These are phyloP conservation scores for Penicillium cosmopolitanum DNA, from an alignment of 495 filamentous ascomycete genomes.

Conservation along the genomic window DNA sequence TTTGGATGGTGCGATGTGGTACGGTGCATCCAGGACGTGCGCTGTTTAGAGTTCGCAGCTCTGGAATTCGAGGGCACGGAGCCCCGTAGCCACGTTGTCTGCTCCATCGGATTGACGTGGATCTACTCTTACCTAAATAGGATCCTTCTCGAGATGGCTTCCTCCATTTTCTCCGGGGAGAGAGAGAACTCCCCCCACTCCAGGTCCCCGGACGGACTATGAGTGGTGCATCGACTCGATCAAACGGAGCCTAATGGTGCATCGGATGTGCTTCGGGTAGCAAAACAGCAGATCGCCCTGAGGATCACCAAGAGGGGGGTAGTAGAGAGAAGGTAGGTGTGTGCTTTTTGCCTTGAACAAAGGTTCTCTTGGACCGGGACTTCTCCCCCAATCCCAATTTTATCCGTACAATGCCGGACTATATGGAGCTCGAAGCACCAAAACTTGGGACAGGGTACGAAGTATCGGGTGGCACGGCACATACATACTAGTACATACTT, in stretches of 20 bases:
- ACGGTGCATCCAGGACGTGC: not conserved
- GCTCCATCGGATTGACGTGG: slow-evolving; percentile 8
- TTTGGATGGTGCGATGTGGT: not conserved
- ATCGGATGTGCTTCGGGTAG: slow-evolving; percentile 18
- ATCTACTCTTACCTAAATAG: slow-evolving; percentile 2
- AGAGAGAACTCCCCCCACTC: slow-evolving; percentile 9
- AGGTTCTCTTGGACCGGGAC: slow-evolving; percentile 12
- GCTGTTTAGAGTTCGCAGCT: slow-evolving; percentile 4
- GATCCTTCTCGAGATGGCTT: not conserved
- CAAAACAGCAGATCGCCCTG: slow-evolving; percentile 16
- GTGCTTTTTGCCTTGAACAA: not conserved
- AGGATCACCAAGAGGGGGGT: slow-evolving; percentile 10
- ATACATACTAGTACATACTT: not conserved
- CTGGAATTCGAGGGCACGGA: slow-evolving; percentile 5
- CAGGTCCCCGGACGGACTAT: not conserved
- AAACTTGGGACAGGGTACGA: too few relatives aligned
- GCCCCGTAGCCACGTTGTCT: slow-evolving; percentile 18
- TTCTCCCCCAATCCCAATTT: slow-evolving; percentile 7
- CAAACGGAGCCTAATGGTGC: slow-evolving; percentile 11
- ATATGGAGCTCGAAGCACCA: slow-evolving; percentile 1
- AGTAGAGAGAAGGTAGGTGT: not conserved
- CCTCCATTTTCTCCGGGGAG: slow-evolving; percentile 16
- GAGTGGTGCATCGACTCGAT: slow-evolving; percentile 23
- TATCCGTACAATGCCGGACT: not conserved
- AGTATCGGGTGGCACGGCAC: not conserved